phyloP scores from a whole-genome alignment of 176 grass and related monocot species.

The Carex littledalei region DNA sequence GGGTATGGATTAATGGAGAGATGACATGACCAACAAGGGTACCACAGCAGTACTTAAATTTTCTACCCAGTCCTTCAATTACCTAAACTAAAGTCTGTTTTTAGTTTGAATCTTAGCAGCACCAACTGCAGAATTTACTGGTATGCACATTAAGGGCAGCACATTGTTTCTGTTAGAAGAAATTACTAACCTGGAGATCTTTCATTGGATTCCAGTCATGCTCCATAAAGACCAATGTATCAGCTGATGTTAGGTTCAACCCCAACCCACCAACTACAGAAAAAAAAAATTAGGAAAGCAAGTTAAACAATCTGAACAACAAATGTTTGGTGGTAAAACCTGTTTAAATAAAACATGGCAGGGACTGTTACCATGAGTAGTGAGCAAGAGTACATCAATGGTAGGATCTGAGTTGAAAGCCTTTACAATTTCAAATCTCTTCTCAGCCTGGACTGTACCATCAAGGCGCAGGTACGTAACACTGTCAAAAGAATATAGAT shows the following conservation, averaged over 20 bases:
- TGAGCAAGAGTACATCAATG: conserved; percentile 87
- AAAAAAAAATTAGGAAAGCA: conserved; percentile 6
- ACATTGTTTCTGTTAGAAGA: neutral
- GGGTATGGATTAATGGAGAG: neutral
- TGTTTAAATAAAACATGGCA: neutral
- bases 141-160: neutral
- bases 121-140: neutral
- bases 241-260: conserved; percentile 96
- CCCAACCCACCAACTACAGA: conserved; percentile 91
- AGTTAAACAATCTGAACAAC: conserved; percentile 22
- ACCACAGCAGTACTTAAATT: neutral
- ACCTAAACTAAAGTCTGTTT: neutral
- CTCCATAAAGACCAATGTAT: conserved; percentile 97
- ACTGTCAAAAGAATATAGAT: conserved; percentile 32
- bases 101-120: neutral
- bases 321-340: conserved; percentile 13
- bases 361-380: conserved; percentile 64
- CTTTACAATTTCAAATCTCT: conserved; percentile 99
- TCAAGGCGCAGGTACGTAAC: conserved; percentile 87
- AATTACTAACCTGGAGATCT: conserved; percentile 78
- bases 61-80: neutral
- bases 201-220: conserved; percentile 99
- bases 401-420: conserved; percentile 98
- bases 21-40: neutral
- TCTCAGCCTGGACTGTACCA: conserved; percentile 84